These are phyloP conservation scores for Bretschneidera sinensis DNA, from an alignment of 345 rosid genomes.

Conservation along the genomic window DNA sequence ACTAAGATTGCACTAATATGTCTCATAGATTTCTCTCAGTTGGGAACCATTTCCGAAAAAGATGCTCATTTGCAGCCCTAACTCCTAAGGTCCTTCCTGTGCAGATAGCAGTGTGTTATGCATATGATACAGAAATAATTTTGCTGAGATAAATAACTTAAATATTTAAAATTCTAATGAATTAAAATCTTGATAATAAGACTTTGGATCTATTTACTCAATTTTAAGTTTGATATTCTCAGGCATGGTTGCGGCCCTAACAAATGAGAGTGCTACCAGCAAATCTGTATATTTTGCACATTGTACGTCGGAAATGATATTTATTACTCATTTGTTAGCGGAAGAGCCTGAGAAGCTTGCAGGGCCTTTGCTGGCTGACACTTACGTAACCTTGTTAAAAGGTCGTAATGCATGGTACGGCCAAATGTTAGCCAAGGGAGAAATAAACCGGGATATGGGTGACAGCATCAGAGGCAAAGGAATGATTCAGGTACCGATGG, in stretches of 20 bases:
- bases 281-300: constrained; percentile 82
- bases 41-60: too few relatives aligned
- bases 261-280: constrained; percentile 86
- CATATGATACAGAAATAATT: too few relatives aligned
- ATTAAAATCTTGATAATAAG: too few relatives aligned
- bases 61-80: too few relatives aligned
- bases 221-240: constrained; percentile 18
- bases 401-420: constrained; percentile 93
- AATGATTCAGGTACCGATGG: constrained; percentile 70
- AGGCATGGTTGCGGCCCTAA: constrained; percentile 81
- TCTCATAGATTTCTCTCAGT: too few relatives aligned
- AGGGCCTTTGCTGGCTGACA: constrained; percentile 79
- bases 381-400: constrained; percentile 72
- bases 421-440: constrained; percentile 77
- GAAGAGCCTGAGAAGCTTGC: constrained; percentile 87
- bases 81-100: too few relatives aligned
- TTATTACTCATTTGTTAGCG: constrained; percentile 71
- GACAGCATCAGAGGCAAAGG: constrained; percentile 82
- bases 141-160: too few relatives aligned
- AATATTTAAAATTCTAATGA: too few relatives aligned
- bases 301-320: constrained; percentile 86
- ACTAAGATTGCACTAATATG: too few relatives aligned
- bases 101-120: too few relatives aligned
- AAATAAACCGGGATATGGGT: constrained; percentile 70
- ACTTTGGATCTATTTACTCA: constrained; percentile 1